Conservation (phyloP, 2,329 filamentous ascomycete species). For the Helminthosporium solani region DNA sequence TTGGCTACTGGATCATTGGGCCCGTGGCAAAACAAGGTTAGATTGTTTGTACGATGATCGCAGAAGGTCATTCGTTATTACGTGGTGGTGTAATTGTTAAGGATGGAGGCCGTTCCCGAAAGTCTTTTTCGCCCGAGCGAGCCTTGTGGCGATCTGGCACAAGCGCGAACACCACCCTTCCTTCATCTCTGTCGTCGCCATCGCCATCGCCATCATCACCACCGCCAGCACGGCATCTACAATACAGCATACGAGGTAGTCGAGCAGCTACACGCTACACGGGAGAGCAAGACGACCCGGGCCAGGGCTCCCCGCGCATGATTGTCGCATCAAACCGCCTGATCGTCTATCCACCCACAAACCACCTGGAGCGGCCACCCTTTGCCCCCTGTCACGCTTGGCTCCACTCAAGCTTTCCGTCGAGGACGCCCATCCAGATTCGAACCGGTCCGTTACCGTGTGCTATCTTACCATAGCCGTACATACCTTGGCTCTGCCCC, state of each 20-base stretch:
- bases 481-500: slow-evolving; percentile 2
- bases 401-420: slow-evolving; percentile 21
- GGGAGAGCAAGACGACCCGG: not conserved
- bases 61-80: slow-evolving; percentile 31
- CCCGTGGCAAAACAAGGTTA: slow-evolving; percentile 41
- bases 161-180: not conserved
- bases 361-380: slow-evolving; percentile 6
- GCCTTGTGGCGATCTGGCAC: not conserved
- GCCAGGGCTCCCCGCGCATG: not conserved
- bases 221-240: too few species aligned
- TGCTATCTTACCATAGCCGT: slow-evolving; percentile 1
- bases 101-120: not conserved
- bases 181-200: not conserved
- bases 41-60: slow-evolving; percentile 40
- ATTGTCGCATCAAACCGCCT: slow-evolving; percentile 6
- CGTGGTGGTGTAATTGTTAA: slow-evolving; percentile 33
- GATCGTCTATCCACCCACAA: slow-evolving; percentile 9
- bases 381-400: slow-evolving; percentile 18
- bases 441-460: slow-evolving; percentile 7
- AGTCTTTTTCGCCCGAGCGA: slow-evolving; percentile 1
- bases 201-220: too few species aligned
- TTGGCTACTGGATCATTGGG: slow-evolving; percentile 37
- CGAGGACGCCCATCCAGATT: slow-evolving; percentile 16
- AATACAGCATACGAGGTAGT: not conserved
- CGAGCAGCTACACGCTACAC: not conserved